These are phyloP conservation scores for Kandelia obovata DNA, from an alignment of 345 rosid species.

Conservation along the genomic window DNA sequence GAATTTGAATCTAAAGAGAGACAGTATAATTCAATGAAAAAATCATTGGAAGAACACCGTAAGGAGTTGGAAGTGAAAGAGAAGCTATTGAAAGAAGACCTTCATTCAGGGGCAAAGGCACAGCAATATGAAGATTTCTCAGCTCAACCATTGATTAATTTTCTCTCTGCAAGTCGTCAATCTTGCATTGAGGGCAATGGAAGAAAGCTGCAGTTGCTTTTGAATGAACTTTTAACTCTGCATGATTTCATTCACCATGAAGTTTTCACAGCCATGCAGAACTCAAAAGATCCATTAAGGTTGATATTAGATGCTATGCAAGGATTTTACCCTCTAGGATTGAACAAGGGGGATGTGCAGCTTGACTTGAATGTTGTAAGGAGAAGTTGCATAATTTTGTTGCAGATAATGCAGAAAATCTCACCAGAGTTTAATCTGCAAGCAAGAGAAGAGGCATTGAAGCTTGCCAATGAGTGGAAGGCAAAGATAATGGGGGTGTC, in stretches of 20 bases:
- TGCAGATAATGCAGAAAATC: slow-evolving; percentile 20
- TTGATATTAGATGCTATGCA: slow-evolving; percentile 32
- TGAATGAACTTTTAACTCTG: slow-evolving; percentile 20
- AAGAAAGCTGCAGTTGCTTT: slow-evolving; percentile 21
- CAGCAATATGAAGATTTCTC: not conserved
- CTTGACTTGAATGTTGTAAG: slow-evolving; percentile 9
- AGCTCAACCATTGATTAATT: not conserved
- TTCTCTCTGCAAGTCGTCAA: slow-evolving; percentile 3
- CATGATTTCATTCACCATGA: slow-evolving; percentile 11
- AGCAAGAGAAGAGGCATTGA: slow-evolving; percentile 25
- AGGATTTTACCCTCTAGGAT: slow-evolving; percentile 23
- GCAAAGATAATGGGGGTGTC: slow-evolving; percentile 27
- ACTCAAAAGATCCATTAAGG: slow-evolving; percentile 29
- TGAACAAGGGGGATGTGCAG: slow-evolving; percentile 13
- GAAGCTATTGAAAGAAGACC: slow-evolving; percentile 9
- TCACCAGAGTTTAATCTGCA: slow-evolving; percentile 17
- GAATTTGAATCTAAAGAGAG: slow-evolving; percentile 25
- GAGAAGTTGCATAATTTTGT: slow-evolving; percentile 19
- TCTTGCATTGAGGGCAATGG: slow-evolving; percentile 8
- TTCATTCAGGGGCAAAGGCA: not conserved
- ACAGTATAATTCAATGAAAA: not conserved
- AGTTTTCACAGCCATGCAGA: slow-evolving; percentile 14
- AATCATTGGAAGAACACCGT: slow-evolving; percentile 14
- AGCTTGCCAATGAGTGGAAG: slow-evolving; percentile 35
- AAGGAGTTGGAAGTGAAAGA: slow-evolving; percentile 20